Conservation (phyloP, 768 basidiomycete species). For the Phallus indusiatus region DNA sequence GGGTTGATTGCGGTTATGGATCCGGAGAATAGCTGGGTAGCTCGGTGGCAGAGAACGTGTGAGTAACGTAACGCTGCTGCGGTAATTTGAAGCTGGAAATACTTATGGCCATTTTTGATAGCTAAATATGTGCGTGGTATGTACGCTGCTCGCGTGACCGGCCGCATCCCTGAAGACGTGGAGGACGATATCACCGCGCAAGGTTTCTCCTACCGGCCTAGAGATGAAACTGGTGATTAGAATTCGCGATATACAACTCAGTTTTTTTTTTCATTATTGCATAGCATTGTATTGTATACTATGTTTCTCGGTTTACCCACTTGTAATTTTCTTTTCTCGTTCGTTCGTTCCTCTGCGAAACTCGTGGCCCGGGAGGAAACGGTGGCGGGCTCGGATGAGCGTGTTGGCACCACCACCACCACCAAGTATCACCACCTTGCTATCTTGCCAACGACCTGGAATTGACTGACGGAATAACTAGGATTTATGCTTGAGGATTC, state of each 20-base stretch:
- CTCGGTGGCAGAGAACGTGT: conserved; percentile 93
- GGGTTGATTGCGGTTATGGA: conserved; percentile 83
- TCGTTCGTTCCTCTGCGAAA: too few relatives aligned
- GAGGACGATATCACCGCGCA: conserved; percentile 70
- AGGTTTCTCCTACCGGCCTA: conserved; percentile 76
- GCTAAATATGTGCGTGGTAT: conserved; percentile 87
- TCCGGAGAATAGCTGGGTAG: conserved; percentile 89
- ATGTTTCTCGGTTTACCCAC: not conserved
- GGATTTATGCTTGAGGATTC: too few relatives aligned
- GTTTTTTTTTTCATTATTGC: not conserved
- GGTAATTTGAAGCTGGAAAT: not conserved
- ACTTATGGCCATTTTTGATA: conserved; percentile 23
- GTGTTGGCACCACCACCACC: too few relatives aligned
- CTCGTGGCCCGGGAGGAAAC: too few relatives aligned
- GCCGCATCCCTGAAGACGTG: conserved; percentile 77
- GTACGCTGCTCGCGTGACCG: conserved; percentile 87
- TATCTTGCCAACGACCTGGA: too few relatives aligned
- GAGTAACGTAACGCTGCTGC: conserved; percentile 22
- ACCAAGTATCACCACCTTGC: too few relatives aligned
- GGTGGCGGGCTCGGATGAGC: too few relatives aligned
- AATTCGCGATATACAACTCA: not conserved
- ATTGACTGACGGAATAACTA: too few relatives aligned
- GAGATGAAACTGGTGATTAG: conserved; percentile 53
- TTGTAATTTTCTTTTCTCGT: too few relatives aligned
- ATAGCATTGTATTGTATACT: not conserved